These are phyloP conservation scores for Metarhizium album DNA, from an alignment of 2,329 filamentous ascomycete genomes.

Conservation along the genomic window DNA sequence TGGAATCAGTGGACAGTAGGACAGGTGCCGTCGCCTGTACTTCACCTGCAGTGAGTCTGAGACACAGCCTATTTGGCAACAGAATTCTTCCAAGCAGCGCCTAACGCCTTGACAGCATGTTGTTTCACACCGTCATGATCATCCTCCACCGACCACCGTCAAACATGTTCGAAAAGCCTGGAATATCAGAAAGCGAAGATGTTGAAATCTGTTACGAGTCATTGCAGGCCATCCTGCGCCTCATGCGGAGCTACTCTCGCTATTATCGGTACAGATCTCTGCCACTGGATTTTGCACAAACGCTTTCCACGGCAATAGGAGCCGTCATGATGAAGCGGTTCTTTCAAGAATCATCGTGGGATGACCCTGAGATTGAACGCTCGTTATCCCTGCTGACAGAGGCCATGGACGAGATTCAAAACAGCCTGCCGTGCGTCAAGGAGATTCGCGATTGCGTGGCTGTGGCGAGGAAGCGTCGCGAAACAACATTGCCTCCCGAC, in stretches of 20 bases:
- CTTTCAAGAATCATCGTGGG: conserved; percentile 28
- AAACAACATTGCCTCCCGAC: conserved; percentile 20
- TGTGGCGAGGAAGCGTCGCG: conserved; percentile 17
- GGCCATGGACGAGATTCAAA: conserved; percentile 40
- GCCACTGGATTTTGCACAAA: conserved; percentile 38
- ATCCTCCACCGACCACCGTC: conserved; percentile 38
- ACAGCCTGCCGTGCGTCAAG: conserved; percentile 34
- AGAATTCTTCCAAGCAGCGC: no score
- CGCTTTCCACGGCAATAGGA: conserved; percentile 34
- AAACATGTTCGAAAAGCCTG: conserved; percentile 29
- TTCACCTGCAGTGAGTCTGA: conserved; percentile 31
- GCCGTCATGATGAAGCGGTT: conserved; percentile 35
- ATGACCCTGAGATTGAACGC: conserved; percentile 34
- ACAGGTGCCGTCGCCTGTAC: conserved; percentile 32
- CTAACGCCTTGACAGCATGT: conserved; percentile 16
- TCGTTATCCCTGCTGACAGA: conserved; percentile 38
- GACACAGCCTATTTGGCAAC: not conserved
- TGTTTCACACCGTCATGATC: conserved; percentile 40
- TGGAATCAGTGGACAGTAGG: conserved; percentile 42
- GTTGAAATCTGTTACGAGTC: conserved; percentile 40
- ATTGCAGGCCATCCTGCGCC: conserved; percentile 31
- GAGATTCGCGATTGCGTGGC: conserved; percentile 28
- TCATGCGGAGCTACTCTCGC: conserved; percentile 32
- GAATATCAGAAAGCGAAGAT: conserved; percentile 30
- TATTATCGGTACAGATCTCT: conserved; percentile 33